phyloP scores from a whole-genome alignment of 768 basidiomycete genomes.

The Mycena indigotica region DNA sequence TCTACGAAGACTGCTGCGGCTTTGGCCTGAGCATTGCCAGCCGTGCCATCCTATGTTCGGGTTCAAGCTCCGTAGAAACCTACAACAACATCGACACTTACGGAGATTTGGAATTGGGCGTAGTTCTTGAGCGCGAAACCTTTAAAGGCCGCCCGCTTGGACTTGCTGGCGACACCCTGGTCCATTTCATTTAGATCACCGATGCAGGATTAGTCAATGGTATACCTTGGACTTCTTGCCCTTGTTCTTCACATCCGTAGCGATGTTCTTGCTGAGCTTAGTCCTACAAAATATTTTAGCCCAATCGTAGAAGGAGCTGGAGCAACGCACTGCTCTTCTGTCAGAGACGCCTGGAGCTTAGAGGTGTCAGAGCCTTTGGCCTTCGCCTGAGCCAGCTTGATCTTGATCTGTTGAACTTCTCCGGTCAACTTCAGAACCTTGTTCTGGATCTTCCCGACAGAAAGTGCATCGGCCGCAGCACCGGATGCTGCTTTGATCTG shows the following conservation, averaged over 20 bases:
- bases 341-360: conserved; percentile 27
- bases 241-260: not conserved
- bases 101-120: conserved; percentile 43
- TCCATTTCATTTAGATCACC: not conserved
- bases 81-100: no score
- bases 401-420: conserved; percentile 36
- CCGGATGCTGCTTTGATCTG: conserved; percentile 26
- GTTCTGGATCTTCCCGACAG: conserved; percentile 46
- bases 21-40: conserved; percentile 36
- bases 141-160: not conserved
- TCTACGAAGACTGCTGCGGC: conserved; percentile 43
- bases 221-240: not conserved
- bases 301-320: no score
- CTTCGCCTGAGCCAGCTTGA: conserved; percentile 40
- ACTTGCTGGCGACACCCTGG: not conserved
- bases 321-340: conserved; percentile 37
- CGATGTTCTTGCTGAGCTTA: not conserved
- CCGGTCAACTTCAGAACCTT: conserved; percentile 47
- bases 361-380: conserved; percentile 35
- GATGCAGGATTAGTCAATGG: not conserved
- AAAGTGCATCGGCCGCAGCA: conserved; percentile 30
- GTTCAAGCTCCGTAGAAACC: no score
- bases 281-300: no score
- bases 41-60: conserved; percentile 37
- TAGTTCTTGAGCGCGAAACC: not conserved